Evolutionary conservation across 441 rosid species (phyloP), one percentile per base, ranked within the genome.

Genomic region (Sinapis alba): DNA sequence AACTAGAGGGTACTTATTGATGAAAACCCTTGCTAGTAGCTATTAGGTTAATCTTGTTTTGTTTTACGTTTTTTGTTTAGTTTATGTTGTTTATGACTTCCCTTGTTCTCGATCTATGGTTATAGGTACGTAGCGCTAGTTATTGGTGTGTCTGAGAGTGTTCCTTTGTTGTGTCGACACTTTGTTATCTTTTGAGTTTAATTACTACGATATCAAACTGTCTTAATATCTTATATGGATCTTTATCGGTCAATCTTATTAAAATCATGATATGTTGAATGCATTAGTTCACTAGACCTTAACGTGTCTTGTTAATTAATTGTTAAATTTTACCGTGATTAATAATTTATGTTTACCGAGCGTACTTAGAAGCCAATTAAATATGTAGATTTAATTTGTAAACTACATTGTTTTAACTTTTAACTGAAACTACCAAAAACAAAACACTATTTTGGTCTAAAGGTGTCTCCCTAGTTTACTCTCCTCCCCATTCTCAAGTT

Each of bases 1-100:
- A 76, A 84, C 54, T 78, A 12, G 83, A 80, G 74, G 59, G 69
- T 76, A 43, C 62, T 43, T 72, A 58, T 47, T 47, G 58, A 62
- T 64, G 56, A 8, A 65, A 58, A 34, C 53, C 62, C 80, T 71
- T 70, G 76, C 71, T 77, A 30, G 47, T 45, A 58, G 6, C 10
- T 71, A 27, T 45, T 64, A 64, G 80, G 54, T 70, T 76, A 71
- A 24, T 58, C 65, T 77, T 65, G 62, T 71, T 27, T 58, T 57
- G 2, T 56, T 43, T 47, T 65, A 13, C 1, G 32, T 54, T 58
- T 70, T 30, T 70, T 57, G 38, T 57, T 43, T 70, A 47, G 62
- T 54, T 70, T 57, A 12, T 43, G 74, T 27, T 62, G 56, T 21
- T 21, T 54, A 12, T 28, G 28, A 61, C 13, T 68, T 74, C 54